Conservation (phyloP, 2,329 filamentous ascomycete genomes). For the Sordariomycetes sp. region DNA sequence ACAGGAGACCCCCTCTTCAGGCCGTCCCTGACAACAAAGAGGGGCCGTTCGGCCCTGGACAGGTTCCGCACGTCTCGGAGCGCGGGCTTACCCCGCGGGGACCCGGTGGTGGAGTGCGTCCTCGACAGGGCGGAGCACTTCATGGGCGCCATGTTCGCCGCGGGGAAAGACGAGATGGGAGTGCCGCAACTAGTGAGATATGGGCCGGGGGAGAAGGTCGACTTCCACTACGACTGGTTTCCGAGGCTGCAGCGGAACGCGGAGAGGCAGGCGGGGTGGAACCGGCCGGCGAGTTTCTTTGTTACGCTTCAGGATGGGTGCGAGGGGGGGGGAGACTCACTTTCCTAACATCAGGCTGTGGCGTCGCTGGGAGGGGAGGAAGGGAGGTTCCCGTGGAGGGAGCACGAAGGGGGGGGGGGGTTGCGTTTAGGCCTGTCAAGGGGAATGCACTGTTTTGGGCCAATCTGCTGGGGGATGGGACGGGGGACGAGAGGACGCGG, state of each 20-base stretch:
- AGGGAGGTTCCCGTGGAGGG: neutral
- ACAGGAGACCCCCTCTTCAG: constrained; percentile 20
- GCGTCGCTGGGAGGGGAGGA: constrained; percentile 14
- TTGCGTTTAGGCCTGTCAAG: constrained; percentile 24
- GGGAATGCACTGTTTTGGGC: constrained; percentile 32
- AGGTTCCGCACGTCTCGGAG: constrained; percentile 23
- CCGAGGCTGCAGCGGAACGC: constrained; percentile 2
- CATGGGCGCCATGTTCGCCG: constrained; percentile 21
- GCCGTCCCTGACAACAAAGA: constrained; percentile 22
- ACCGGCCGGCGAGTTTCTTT: constrained; percentile 26
- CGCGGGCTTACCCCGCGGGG: constrained; percentile 19
- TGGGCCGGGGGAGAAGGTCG: constrained; percentile 21
- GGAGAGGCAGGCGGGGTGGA: constrained; percentile 7
- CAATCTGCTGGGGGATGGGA: constrained; percentile 26
- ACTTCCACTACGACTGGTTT: constrained; percentile 26
- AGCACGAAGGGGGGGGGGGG: constrained; percentile 15
- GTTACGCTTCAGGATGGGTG: constrained; percentile 25
- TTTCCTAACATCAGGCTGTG: constrained; percentile 19
- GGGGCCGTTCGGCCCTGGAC: constrained; percentile 17
- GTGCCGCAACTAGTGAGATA: constrained; percentile 28
- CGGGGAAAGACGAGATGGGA: constrained; percentile 24
- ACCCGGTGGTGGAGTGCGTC: constrained; percentile 22
- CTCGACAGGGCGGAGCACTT: constrained; percentile 19
- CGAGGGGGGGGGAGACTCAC: constrained; percentile 24
- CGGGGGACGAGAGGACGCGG: constrained; percentile 22